phyloP scores from a whole-genome alignment of 2,329 filamentous ascomycete species.

The Colletotrichum sidae region DNA sequence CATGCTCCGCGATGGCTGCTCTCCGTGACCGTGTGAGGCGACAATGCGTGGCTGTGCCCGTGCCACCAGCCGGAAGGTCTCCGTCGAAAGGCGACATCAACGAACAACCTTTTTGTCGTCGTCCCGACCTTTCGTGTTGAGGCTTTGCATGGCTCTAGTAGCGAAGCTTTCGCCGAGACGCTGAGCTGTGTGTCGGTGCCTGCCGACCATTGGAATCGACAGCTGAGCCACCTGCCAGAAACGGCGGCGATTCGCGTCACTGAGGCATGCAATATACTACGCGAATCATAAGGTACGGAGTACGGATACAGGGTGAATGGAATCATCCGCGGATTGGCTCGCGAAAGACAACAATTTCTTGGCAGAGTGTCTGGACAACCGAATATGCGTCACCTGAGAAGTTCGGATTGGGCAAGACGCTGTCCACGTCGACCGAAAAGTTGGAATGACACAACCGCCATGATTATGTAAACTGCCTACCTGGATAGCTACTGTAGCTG shows the following conservation, averaged over 20 bases:
- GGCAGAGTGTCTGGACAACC: constrained; percentile 13
- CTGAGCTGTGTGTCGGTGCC: neutral
- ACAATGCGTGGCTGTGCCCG: constrained; percentile 26
- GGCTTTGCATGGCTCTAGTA: neutral
- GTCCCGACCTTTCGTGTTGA: too few relatives aligned
- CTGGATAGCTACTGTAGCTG: constrained; percentile 4
- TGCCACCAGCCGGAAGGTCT: neutral
- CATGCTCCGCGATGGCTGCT: neutral
- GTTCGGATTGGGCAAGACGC: constrained; percentile 18
- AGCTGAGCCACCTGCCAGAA: constrained; percentile 3
- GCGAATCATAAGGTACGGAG: too few relatives aligned
- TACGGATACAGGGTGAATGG: too few relatives aligned
- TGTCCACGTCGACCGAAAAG: constrained; percentile 3
- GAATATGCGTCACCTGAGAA: constrained; percentile 12
- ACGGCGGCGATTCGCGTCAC: constrained; percentile 10
- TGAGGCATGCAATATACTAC: neutral
- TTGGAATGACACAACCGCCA: neutral
- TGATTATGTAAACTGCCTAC: too few relatives aligned
- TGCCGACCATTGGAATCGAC: constrained; percentile 7
- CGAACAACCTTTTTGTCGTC: too few relatives aligned
- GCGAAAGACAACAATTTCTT: neutral
- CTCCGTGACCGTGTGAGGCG: constrained; percentile 23
- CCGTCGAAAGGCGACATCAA: neutral
- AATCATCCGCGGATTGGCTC: constrained; percentile 6
- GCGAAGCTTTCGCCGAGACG: constrained; percentile 26